Evolutionary conservation across 2,329 filamentous ascomycete species (phyloP), one percentile per base, ranked within the genome.

Genomic region (Epichloe typhina): DNA sequence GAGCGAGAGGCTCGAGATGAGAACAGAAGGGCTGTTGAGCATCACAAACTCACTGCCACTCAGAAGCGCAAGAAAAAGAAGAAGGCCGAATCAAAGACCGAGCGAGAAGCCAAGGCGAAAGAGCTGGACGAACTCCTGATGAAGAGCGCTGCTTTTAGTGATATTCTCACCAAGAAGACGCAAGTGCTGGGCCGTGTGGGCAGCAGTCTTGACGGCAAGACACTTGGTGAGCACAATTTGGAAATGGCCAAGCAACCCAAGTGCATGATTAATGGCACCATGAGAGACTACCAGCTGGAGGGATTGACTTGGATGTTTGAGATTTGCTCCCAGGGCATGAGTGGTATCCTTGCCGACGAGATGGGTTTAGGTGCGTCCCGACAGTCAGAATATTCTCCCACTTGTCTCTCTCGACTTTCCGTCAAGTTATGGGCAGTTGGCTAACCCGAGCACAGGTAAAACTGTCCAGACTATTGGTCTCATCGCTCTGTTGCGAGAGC

Each of bases 221-320:
- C 75, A 0, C 64, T 83, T 0, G 77, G 78, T 5, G 79, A 82
- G 54, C 80, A 82, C 50, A 76, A 89, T 50, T 67, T 96, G 15
- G 76, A 82, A 51, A 88, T 94, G 64, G 91, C 90, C 0, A 76
- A 85, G 54, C 93, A 98, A 62, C 93, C 93, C 0, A 82, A 84
- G 55, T 81, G 89, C 52, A 82, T 98, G 59, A 82, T 84, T 0
- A 88, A 88, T 5, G 93, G 93, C 1, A 84, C 83, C 4, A 97
- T 98, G 91, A 77, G 90, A 17, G 85, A 87, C 55, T 98, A 98
- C 62, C 93, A 98, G 60, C 71, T 98, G 0, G 91, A 97, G 63
- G 93, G 93, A 0, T 67, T 98, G 1, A 94, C 95, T 0, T 98
- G 93, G 93, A 83, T 98, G 72, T 95, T 86, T 59, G 88, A 95